Percentiles rank a stretch among this genome's conserved stretches.
Evolutionary conservation across 768 basidiomycete genomes (phyloP).

Genomic region (Termitomyces sp.): DNA sequence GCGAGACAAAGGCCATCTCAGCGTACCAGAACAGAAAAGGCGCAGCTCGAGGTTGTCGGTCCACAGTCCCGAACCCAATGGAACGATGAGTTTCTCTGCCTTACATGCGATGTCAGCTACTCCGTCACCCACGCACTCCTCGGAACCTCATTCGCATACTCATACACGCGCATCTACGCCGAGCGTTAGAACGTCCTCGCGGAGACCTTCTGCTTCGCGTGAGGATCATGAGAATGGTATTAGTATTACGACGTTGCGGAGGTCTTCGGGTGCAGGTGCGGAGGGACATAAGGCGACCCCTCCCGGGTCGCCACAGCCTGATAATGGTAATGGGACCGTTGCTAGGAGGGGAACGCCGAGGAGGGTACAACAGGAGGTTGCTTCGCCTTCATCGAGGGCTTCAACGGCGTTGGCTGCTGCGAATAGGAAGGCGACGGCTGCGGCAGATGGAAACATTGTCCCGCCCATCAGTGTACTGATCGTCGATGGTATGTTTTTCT

Average conservation of each 20-base stretch:
- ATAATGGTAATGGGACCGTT: background rate
- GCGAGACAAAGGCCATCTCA: conserved; percentile 32
- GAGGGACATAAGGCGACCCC: conserved; percentile 10
- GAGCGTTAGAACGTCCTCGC: background rate
- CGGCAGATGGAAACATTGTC: conserved; percentile 68
- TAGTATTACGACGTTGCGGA: background rate
- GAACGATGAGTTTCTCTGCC: conserved; percentile 27
- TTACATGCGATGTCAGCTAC: conserved; percentile 24
- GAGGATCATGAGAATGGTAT: background rate
- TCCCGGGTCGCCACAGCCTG: conserved; percentile 11
- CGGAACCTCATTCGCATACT: background rate
- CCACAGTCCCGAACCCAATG: conserved; percentile 14
- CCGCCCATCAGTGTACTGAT: conserved; percentile 98
- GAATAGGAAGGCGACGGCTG: conserved; percentile 48
- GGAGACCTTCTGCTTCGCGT: conserved; percentile 8
- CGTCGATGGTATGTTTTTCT: conserved; percentile 76
- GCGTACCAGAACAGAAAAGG: conserved; percentile 21
- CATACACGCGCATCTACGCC: background rate
- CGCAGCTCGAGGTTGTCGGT: conserved; percentile 19
- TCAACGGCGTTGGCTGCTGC: conserved; percentile 26
- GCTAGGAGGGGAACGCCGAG: conserved; percentile 5
- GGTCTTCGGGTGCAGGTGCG: background rate
- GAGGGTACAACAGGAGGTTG: conserved; percentile 5
- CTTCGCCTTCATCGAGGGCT: conserved; percentile 1
- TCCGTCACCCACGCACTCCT: conserved; percentile 10